Evolutionary conservation across 2,329 filamentous ascomycete genomes (phyloP).

Genomic region (Cladophialophora bantiana): DNA sequence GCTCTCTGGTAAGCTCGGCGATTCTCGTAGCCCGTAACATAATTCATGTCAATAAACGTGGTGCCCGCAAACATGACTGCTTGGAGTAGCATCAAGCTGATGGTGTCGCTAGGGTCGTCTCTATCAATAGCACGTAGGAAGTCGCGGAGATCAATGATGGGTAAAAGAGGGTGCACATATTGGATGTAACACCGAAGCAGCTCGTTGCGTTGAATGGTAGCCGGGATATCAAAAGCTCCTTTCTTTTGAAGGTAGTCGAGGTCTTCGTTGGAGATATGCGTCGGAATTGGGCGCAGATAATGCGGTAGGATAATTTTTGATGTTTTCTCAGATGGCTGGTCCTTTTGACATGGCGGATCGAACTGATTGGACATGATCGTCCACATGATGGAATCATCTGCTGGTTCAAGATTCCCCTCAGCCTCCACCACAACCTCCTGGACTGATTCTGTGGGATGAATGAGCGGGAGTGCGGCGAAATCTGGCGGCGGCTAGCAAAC

Average conservation of each 20-base stretch:
- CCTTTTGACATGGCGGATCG: not conserved
- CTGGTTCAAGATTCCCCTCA: not conserved
- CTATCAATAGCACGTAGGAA: slow-evolving; percentile 64
- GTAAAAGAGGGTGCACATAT: slow-evolving; percentile 93
- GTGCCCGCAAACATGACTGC: slow-evolving; percentile 92
- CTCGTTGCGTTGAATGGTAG: slow-evolving; percentile 73
- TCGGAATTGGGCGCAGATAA: slow-evolving; percentile 59
- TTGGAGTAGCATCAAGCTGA: slow-evolving; percentile 88
- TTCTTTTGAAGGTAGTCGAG: slow-evolving; percentile 74
- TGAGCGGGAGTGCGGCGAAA: not conserved
- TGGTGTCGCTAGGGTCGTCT: slow-evolving; percentile 55
- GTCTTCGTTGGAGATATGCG: slow-evolving; percentile 79
- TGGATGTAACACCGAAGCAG: slow-evolving; percentile 83
- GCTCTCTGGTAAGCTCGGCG: slow-evolving; percentile 82
- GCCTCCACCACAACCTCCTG: not conserved
- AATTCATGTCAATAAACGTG: slow-evolving; percentile 81
- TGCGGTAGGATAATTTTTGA: not conserved
- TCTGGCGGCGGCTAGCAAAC: not conserved
- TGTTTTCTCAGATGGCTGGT: not conserved
- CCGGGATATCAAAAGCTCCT: slow-evolving; percentile 80
- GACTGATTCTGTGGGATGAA: not conserved
- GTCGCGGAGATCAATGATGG: slow-evolving; percentile 73
- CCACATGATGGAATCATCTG: not conserved
- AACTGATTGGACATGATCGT: not conserved
- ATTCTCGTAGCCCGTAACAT: slow-evolving; percentile 76